phyloP scores from a whole-genome alignment of 2,329 filamentous ascomycete genomes.

The Neofusicoccum kwambonambiense region DNA sequence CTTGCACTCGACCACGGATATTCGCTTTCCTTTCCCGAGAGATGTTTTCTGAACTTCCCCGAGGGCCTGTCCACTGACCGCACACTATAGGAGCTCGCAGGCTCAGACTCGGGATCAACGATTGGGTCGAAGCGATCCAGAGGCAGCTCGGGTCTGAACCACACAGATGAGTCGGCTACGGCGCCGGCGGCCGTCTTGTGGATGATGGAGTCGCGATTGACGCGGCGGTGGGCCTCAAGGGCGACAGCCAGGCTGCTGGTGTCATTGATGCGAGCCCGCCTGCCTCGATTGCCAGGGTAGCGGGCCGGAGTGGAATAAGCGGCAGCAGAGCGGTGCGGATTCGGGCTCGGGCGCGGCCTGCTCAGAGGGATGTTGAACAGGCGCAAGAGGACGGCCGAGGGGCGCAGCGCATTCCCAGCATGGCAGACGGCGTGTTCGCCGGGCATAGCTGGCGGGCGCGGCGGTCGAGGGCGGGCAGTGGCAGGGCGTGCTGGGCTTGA shows the following conservation, averaged over 20 bases:
- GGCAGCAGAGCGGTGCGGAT: too few species aligned
- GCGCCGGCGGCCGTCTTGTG: neutral
- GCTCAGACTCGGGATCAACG: too few species aligned
- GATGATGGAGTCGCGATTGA: conserved; percentile 32
- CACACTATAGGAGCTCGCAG: too few species aligned
- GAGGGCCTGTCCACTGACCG: too few species aligned
- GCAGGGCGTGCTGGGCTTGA: conserved; percentile 26
- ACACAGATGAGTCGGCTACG: neutral
- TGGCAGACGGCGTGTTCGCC: conserved; percentile 26
- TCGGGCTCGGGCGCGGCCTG: neutral
- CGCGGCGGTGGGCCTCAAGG: conserved; percentile 41
- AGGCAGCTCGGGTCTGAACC: neutral
- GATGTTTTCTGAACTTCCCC: too few species aligned
- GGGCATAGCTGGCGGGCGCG: neutral
- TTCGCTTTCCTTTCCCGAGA: too few species aligned
- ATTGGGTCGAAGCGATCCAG: neutral
- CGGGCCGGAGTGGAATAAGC: neutral
- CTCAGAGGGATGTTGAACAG: conserved; percentile 28
- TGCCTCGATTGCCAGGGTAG: neutral
- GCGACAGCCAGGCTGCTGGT: conserved; percentile 33
- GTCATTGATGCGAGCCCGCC: conserved; percentile 25
- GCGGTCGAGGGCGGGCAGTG: conserved; percentile 23
- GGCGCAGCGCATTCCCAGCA: conserved; percentile 33
- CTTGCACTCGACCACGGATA: too few species aligned
- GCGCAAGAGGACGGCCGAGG: conserved; percentile 33